A percentile compares a stretch with the other conserved stretches of the same genome.
Conservation (phyloP, 1,284 basidiomycete species). For the Ustilago loliicola region DNA sequence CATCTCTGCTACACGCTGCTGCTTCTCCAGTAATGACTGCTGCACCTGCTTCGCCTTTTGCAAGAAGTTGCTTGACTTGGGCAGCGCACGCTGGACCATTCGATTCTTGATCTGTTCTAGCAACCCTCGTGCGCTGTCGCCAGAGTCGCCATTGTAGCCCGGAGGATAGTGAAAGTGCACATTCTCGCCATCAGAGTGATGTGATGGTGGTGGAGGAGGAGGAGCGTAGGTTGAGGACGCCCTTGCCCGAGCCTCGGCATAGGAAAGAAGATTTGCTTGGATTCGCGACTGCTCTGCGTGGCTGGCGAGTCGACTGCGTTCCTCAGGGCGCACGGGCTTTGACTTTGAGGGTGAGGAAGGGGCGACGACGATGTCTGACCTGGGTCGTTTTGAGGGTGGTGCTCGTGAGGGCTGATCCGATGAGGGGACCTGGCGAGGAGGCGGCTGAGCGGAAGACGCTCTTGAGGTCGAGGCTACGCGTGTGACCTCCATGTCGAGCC, state of each 20-base stretch:
- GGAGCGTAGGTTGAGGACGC: conserved; percentile 13
- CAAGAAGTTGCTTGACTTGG: conserved; percentile 33
- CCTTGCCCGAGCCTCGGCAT: conserved; percentile 35
- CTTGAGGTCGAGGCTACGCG: conserved; percentile 28
- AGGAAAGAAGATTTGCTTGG: conserved; percentile 29
- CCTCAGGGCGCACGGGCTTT: neutral
- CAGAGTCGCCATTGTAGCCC: conserved; percentile 8
- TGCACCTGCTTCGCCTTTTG: conserved; percentile 45
- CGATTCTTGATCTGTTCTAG: conserved; percentile 43
- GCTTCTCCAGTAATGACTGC: conserved; percentile 44
- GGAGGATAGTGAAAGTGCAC: conserved; percentile 31
- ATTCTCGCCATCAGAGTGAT: neutral
- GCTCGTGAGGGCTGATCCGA: neutral
- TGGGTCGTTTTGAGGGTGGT: conserved; percentile 16
- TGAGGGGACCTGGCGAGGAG: neutral
- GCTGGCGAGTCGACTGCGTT: conserved; percentile 6
- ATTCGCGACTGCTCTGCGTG: conserved; percentile 24
- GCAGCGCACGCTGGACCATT: conserved; percentile 24
- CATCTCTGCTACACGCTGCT: conserved; percentile 19
- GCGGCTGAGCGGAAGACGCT: neutral
- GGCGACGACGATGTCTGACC: conserved; percentile 26
- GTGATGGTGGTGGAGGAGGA: neutral
- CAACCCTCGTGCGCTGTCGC: conserved; percentile 24
- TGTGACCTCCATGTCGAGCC: conserved; percentile 29
- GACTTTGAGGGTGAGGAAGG: conserved; percentile 35